Base-by-base conservation (phyloP, 192 early-diverging fungal genomes). In the Backusella macrospora region DNA sequence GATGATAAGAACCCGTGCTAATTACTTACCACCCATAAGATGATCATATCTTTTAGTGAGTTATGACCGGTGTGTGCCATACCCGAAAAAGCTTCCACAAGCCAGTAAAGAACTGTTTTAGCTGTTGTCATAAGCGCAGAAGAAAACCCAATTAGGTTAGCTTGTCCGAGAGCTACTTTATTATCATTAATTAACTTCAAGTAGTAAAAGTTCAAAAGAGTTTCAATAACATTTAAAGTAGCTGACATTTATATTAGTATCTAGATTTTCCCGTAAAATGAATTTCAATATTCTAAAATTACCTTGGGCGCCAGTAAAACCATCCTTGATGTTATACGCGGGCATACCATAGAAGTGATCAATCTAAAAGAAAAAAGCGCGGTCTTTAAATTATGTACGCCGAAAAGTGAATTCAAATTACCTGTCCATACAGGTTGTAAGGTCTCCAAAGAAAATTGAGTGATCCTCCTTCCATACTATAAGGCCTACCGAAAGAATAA, bases 301-400 rank as follows among this genome's bases (percentile, higher is more conserved):
- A 79, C 78, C 78, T 68, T 81, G 75, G 55, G 80, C 80, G 18
- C 68, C 62, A 29, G 80, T 81, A 38, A 77, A 81, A 5, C 79
- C 79, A 71, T 81, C 76, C 37, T 73, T 73, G 2, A 37, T 45
- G 15, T 66, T 63, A 34, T 69, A 68, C 23, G 80, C 80, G 18
- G 62, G 49, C 13, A 40, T 43, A n/a, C 80, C 80, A 69, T 81
- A 81, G 29, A 75, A 66, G 40, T 74, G 52, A 68, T 81, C 80
- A 49, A 81, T 55, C 80, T 81, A 10, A 26, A 59, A 59, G 26
- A 26, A 59, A 26, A 23, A 59, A 3, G 52, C 29, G 29, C 29
- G 29, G 26, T 7, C 23, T 67, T 29, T 16, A 14, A 18, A 34
- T 15, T 4, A 18, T 29, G 29, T 46, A 48, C 29, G 21, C 18